Evolutionary conservation across 805 yeast genomes (phyloP).

Genomic region (Metschnikowia corniflorae): DNA sequence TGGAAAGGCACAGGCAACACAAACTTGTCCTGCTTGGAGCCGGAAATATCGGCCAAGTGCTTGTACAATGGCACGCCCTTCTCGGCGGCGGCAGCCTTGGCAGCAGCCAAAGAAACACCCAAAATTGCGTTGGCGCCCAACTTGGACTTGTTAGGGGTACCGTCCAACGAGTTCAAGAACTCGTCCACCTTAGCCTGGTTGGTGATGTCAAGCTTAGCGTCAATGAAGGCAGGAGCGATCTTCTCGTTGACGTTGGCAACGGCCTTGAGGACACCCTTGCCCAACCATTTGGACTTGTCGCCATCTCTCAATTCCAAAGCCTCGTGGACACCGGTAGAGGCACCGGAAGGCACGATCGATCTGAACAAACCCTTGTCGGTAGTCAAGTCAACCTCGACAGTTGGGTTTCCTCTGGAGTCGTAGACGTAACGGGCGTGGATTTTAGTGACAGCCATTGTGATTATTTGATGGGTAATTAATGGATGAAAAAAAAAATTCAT

Average conservation of each 20-base stretch:
- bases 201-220: slow-evolving; percentile 76
- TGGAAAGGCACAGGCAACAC: slow-evolving; percentile 99
- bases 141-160: slow-evolving; percentile 96
- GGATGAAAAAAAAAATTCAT: slow-evolving; percentile 7
- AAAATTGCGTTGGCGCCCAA: slow-evolving; percentile 98
- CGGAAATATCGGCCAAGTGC: slow-evolving; percentile 81
- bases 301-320: slow-evolving; percentile 98
- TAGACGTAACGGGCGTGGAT: slow-evolving; percentile 94
- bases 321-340: slow-evolving; percentile 98
- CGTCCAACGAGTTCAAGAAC: slow-evolving; percentile 83
- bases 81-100: slow-evolving; percentile 98
- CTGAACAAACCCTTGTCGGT: slow-evolving; percentile 93
- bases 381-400: slow-evolving; percentile 96
- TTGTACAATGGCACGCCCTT: slow-evolving; percentile 89
- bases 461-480: slow-evolving; percentile 7
- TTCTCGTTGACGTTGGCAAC: slow-evolving; percentile 91
- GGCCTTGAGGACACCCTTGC: slow-evolving; percentile 98
- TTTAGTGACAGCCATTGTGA: slow-evolving; percentile 77
- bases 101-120: slow-evolving; percentile 96
- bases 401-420: slow-evolving; percentile 99
- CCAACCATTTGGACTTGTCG: slow-evolving; percentile 96
- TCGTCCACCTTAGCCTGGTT: slow-evolving; percentile 86
- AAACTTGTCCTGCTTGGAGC: slow-evolving; percentile 70
- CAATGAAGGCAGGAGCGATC: slow-evolving; percentile 91
- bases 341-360: slow-evolving; percentile 99